phyloP scores from a whole-genome alignment of 306 rosid genomes.

The Pterocarpus macrocarpus region DNA sequence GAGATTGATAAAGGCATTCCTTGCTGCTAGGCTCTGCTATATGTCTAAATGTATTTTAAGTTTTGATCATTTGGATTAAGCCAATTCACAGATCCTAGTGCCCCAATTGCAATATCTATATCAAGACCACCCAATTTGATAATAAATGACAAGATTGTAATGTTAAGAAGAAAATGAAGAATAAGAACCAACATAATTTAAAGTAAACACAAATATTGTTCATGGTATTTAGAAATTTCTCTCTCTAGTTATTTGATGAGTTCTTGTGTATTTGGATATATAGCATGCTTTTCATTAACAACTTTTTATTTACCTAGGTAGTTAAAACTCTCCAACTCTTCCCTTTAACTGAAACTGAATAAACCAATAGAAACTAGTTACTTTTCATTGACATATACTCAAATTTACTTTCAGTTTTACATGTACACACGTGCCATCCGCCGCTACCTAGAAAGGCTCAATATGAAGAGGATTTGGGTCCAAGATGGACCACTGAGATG shows the following conservation, averaged over 20 bases:
- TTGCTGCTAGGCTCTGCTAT: conserved; percentile 19
- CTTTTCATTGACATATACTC: conserved; percentile 33
- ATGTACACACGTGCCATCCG: conserved; percentile 53
- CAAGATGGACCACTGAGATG: conserved; percentile 55
- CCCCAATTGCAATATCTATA: conserved; percentile 1
- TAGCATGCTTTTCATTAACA: background rate
- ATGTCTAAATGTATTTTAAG: background rate
- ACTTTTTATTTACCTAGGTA: conserved; percentile 16
- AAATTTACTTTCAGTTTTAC: conserved; percentile 45
- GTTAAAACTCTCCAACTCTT: conserved; percentile 38
- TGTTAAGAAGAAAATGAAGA: background rate
- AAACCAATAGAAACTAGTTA: conserved; percentile 11
- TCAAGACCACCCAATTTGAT: conserved; percentile 2
- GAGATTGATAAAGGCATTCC: conserved; percentile 26
- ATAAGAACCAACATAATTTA: background rate
- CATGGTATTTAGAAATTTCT: background rate
- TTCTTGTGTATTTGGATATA: background rate
- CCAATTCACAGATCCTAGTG: background rate
- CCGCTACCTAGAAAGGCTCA: conserved; percentile 49
- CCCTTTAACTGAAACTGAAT: conserved; percentile 10
- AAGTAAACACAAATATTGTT: background rate
- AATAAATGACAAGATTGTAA: background rate
- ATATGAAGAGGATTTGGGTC: conserved; percentile 49
- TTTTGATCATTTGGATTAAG: background rate
- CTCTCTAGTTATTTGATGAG: background rate